Conservation (phyloP, 768 basidiomycete genomes). For the Russula ochroleuca region DNA sequence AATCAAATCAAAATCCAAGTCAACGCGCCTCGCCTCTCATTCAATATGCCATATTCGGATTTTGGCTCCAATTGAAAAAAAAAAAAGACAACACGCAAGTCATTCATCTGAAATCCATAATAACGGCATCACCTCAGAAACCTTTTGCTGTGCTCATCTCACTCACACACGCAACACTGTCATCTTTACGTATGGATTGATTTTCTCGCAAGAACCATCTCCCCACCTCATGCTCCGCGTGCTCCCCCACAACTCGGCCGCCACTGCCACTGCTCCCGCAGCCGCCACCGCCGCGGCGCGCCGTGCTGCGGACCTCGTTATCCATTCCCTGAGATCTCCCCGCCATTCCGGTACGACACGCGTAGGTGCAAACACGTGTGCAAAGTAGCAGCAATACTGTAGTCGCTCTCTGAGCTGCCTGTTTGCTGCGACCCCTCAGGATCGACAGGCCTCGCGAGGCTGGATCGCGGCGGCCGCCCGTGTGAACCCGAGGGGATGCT, state of each 20-base stretch:
- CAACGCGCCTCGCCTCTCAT: neutral
- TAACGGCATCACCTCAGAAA: neutral
- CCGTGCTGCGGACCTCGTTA: neutral
- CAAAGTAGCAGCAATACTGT: neutral
- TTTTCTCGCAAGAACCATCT: neutral
- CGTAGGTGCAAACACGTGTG: too few species aligned
- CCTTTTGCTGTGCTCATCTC: neutral
- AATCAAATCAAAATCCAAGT: neutral
- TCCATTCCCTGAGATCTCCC: too few species aligned
- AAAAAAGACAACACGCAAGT: neutral
- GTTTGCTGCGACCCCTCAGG: neutral
- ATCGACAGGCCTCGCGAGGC: neutral
- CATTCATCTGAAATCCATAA: neutral
- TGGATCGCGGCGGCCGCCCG: neutral
- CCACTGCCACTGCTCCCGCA: neutral
- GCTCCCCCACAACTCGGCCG: neutral
- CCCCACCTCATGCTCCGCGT: neutral
- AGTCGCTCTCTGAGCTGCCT: neutral
- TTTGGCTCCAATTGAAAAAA: neutral
- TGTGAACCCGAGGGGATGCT: neutral
- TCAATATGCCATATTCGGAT: slow-evolving; percentile 6
- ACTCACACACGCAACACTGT: neutral
- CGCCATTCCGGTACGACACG: too few species aligned
- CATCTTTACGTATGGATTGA: neutral
- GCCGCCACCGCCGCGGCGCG: too few species aligned